These are phyloP conservation scores for Dunaliella salina DNA, from an alignment of 163 green algal species.

Conservation along the genomic window DNA sequence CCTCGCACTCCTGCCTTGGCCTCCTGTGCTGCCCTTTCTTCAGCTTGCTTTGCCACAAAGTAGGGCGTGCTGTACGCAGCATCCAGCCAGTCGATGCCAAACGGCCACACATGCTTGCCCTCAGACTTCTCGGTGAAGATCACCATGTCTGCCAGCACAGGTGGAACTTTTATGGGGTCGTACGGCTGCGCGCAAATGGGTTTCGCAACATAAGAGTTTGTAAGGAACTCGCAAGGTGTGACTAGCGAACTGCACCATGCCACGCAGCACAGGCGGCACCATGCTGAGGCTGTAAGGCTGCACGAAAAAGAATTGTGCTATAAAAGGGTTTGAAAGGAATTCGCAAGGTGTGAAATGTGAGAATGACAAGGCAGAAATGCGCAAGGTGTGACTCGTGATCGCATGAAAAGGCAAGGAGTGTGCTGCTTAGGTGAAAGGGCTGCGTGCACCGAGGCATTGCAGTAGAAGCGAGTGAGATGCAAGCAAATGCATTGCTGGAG, in stretches of 20 bases:
- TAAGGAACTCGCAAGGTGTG: no score
- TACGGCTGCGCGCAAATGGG: background rate
- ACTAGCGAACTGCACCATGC: constrained; percentile 37
- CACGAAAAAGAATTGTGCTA: background rate
- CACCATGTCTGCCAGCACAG: constrained; percentile 20
- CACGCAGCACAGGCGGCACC: background rate
- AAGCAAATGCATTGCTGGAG: no score
- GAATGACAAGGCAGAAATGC: no score
- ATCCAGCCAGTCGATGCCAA: constrained; percentile 50
- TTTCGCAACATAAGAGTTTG: no score
- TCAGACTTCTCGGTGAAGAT: constrained; percentile 27
- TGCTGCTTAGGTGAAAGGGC: no score
- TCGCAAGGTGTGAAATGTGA: no score
- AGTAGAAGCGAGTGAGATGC: no score
- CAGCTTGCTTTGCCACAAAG: constrained; percentile 33
- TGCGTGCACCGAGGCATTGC: no score
- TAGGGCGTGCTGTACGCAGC: constrained; percentile 49
- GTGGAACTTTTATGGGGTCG: background rate
- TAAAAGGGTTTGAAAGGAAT: no score
- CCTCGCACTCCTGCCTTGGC: no score
- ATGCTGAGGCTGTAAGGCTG: background rate
- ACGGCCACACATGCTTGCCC: constrained; percentile 39
- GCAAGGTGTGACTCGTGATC: no score
- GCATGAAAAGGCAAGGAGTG: no score
- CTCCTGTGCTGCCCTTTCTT: constrained; percentile 10